Base-by-base conservation (phyloP, 176 grass and related monocot genomes). In the Avena atlantica region DNA sequence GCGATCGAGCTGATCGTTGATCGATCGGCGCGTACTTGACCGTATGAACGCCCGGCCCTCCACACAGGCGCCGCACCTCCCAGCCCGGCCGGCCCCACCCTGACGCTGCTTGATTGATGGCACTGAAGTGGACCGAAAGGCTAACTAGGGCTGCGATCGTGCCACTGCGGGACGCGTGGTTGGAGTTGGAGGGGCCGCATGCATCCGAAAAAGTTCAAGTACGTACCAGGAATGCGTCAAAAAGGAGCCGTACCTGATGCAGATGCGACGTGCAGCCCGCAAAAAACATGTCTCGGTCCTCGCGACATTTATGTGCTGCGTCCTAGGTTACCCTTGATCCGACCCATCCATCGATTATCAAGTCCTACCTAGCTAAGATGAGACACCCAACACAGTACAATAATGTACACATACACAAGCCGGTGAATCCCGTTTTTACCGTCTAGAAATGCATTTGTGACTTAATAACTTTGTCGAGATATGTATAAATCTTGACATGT, bases 41-140 rank as follows among this genome's bases (percentile, higher is more conserved):
- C 9, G 48, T 52, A 15, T 76, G 72, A 76, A 76, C 47, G 19
- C 73, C 23, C 73, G 73, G 48, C 73, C 23, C 73, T 76, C 47
- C 73, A 52, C 47, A 52, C 47, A 76, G 73, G 73, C 73, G 73
- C 73, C 48, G 73, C 73, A 76, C 25, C 47, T 74, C 42, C 40
- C n/a, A 27, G 52, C 4, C 14, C 14, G 4, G 3, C 37, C 37
- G 6, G 0, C 52, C 59, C 1, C 12, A 49, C 6, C 6, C 21
- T 51, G 13, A 50, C 21, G 6, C 4, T 17, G 23, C 0, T 27
- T 51, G 72, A 76, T 76, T 25, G 71, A 29, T 75, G 72, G 0
- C 23, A 51, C 23, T 75, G 47, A 17, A 15, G 16, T 8, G 72
- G 47, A 52, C 72, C 13, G 47, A 75, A 75, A 75, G 47, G 72